Evolutionary conservation across 2,329 filamentous ascomycete species (phyloP), one percentile per base, ranked within the genome.

Genomic region (Alternaria ventricosa): DNA sequence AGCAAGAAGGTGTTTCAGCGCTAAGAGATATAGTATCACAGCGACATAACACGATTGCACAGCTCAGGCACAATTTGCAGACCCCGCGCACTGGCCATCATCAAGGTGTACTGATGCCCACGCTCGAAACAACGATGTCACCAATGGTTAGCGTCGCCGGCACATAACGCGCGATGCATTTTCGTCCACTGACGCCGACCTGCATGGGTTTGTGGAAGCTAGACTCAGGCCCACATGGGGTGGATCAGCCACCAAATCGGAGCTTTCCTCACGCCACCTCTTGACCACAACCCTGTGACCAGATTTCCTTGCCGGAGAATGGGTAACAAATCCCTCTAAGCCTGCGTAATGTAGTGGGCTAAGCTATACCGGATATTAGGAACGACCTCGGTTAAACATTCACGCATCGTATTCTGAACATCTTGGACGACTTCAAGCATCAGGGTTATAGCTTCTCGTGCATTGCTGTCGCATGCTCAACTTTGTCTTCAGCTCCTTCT

Each of bases 341-440:
- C 60, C 70, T 67, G 60, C 55, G 47, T 76, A 75, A 65, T 73
- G 49, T 30, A 27, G 28, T 57, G 53, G 60, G 43, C 60, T 60
- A 68, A 50, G 64, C 55, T 57, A 64, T 58, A 49, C 54, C 33
- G 41, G 49, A 56, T 57, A 63, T 54, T 50, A 44, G 56, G 43
- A 25, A 64, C 65, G 66, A 74, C 76, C 75, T 77, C 75, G 72
- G 73, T 67, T 74, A 55, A 57, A 69, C 36, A 18, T 54, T 54
- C 53, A 57, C 55, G 51, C 57, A 30, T 55, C 43, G 49, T 57
- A 25, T 58, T 28, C 47, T 57, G 45, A 30, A n/a, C 46, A 57
- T 53, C 22, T 63, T 57, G 56, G 62, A 57, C 25, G 55, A 49
- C 45, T 57, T 65, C 57, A 60, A 63, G 63, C 62, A 55, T 67